Conservation (phyloP, 1,284 basidiomycete genomes). For the Apiotrichum porosum region DNA sequence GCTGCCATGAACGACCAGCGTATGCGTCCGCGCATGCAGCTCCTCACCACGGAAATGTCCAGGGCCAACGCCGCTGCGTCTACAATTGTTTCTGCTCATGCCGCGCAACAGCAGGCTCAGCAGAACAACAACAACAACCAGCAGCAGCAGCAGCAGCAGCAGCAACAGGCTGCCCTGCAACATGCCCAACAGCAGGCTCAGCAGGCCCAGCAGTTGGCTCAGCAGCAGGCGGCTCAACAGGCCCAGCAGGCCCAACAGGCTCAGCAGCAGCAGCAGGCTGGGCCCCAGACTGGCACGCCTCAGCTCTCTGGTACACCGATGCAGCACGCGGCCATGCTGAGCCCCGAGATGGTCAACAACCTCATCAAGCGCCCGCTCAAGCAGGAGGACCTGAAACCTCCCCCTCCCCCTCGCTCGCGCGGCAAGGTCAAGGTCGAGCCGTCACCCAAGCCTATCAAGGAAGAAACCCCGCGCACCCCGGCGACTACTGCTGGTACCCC, state of each 20-base stretch:
- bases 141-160: background rate
- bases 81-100: too few relatives aligned
- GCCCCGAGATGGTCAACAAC: slow-evolving; percentile 20
- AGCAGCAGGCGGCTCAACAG: background rate
- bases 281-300: background rate
- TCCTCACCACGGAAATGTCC: slow-evolving; percentile 9
- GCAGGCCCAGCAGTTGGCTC: background rate
- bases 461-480: slow-evolving; percentile 2
- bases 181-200: background rate
- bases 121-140: background rate
- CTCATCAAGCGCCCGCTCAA: slow-evolving; percentile 20
- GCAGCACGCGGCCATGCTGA: slow-evolving; percentile 12
- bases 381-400: slow-evolving; percentile 21
- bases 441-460: background rate
- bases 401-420: slow-evolving; percentile 13
- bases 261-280: background rate
- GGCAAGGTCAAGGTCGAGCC: slow-evolving; percentile 4
- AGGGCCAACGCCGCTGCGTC: background rate
- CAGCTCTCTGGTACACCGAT: slow-evolving; percentile 6
- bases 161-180: background rate
- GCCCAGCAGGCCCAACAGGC: background rate
- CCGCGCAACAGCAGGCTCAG: background rate
- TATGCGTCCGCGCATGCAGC: slow-evolving; percentile 9
- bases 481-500: background rate
- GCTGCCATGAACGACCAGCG: slow-evolving; percentile 11